Evolutionary conservation across 352 stramenopile genomes (phyloP), one percentile per base, ranked within the genome.

Genomic region (Globisporangium cederbergense): DNA sequence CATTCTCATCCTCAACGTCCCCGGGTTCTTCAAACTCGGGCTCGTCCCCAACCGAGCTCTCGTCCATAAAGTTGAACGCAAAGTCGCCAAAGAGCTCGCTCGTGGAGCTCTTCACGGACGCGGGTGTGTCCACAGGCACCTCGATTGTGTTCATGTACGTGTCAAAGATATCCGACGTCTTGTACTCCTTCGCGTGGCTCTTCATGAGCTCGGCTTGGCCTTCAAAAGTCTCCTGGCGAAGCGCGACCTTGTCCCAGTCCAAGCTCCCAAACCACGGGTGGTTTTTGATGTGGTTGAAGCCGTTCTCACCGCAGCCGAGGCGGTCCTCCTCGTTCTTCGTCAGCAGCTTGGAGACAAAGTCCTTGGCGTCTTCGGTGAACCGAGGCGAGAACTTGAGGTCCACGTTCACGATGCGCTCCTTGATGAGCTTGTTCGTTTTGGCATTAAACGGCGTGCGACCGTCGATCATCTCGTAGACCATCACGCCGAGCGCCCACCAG

Each of bases 261-360:
- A 97, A 79, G 4, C 76, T 78, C 4, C 81, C 73, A 53, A 98
- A 97, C 81, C 89, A 98, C 60, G 89, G 75, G 70, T 97, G 89
- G 42, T 66, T 51, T 75, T 96, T 96, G 51, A 98, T 90, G 40
- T 92, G 72, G 28, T 95, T 78, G 56, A 97, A 91, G 52, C 91
- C 91, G 56, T 86, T 70, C 13, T 83, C 67, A n/a, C 96, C 97
- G 45, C 80, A 93, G 28, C 98, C 98, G 18, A 99, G 86, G 18
- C 98, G 85, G 56, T 89, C 66, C 9, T 78, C 77, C 28, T 98
- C 96, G 72, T 98, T 89, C 71, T 98, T 98, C 2, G 96, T 98
- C 42, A 99, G 75, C 25, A 99, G 69, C 25, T 79, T 83, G 0
- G 79, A 77, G 18, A 96, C 82, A 73, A 96, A 91, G 59, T 92